Conservation (phyloP, 495 filamentous ascomycete genomes). For the Aspergillus ellipticus region DNA sequence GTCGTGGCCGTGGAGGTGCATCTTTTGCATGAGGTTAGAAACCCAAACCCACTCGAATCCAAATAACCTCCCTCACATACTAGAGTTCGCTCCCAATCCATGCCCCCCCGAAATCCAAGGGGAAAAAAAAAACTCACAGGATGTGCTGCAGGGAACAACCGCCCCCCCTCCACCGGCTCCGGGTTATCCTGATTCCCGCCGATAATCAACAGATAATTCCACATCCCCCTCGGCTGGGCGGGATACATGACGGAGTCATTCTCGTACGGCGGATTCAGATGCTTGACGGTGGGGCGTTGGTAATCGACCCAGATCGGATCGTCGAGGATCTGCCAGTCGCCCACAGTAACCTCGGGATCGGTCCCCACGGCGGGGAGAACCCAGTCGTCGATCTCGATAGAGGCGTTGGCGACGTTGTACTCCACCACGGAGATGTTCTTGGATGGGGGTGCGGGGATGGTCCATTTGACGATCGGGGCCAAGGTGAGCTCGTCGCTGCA, state of each 20-base stretch:
- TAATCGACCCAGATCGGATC: conserved; percentile 10
- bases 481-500: background rate
- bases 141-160: background rate
- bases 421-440: background rate
- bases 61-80: too few species aligned
- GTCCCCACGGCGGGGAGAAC: background rate
- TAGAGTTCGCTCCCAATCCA: too few species aligned
- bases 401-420: background rate
- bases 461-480: conserved; percentile 1
- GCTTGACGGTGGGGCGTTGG: conserved; percentile 9
- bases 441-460: background rate
- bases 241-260: conserved; percentile 39
- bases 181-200: background rate
- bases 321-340: conserved; percentile 5
- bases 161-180: background rate
- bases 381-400: background rate
- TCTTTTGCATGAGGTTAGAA: conserved; percentile 22
- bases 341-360: background rate
- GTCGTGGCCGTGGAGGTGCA: conserved; percentile 79
- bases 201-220: conserved; percentile 9
- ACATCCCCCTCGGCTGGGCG: background rate
- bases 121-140: conserved; percentile 12
- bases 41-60: too few species aligned
- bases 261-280: conserved; percentile 3
- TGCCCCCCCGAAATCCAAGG: conserved; percentile 29